A percentile compares a stretch with the other conserved stretches of the same genome.
Evolutionary conservation across 148 eudicot species (phyloP).

Genomic region (Camellia sinensis): DNA sequence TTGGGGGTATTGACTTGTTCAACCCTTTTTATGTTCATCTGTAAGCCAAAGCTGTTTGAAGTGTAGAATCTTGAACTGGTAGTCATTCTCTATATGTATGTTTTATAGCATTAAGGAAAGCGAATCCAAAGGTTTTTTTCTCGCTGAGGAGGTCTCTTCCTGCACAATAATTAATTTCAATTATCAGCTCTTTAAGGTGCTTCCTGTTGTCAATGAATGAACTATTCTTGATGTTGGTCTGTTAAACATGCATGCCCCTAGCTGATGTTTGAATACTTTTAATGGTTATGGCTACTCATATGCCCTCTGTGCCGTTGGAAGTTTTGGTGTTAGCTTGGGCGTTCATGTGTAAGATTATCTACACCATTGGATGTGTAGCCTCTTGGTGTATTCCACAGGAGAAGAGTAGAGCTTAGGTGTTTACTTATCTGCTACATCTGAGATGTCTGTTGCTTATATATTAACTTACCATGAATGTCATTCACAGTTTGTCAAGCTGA

Average conservation of each 20-base stretch:
- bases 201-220: too few species aligned
- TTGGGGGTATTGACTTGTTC: background rate
- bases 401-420: background rate
- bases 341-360: too few species aligned
- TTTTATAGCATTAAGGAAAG: background rate
- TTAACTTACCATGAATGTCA: background rate
- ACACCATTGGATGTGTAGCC: background rate
- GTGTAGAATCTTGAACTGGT: background rate
- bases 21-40: background rate
- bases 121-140: background rate
- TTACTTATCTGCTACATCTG: background rate
- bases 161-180: too few species aligned
- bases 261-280: too few species aligned
- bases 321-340: background rate
- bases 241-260: too few species aligned
- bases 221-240: too few species aligned
- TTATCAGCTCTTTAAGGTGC: too few species aligned
- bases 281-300: too few species aligned
- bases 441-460: background rate
- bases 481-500: slow-evolving; percentile 10
- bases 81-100: background rate
- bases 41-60: background rate
- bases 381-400: background rate
- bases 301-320: too few species aligned
- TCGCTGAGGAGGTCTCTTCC: too few species aligned